Evolutionary conservation across 805 yeast genomes (phyloP), one percentile per base, ranked within the genome.

Genomic region (Ogataea thermomethanolica): DNA sequence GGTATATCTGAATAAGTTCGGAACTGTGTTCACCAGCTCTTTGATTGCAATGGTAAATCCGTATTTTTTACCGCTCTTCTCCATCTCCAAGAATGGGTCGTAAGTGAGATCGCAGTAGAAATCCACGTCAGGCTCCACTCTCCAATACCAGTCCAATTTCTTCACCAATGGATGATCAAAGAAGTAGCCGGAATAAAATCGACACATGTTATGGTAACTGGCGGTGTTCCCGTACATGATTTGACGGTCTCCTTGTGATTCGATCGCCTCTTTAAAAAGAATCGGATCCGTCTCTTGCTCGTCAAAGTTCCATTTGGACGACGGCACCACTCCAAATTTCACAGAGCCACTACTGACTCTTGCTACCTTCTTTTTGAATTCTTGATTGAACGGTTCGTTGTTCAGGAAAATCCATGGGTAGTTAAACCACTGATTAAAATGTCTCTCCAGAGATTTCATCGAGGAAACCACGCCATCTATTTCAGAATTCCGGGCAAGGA

Each of bases 371-470:
- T 51, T 53, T 52, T 74, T 77, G 61, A 93, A 93, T 13, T 78
- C 74, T 2, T 74, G 74, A 15, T 71, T 68, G 54, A 91, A 90
- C 12, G 77, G 79, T 43, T 76, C 89, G 60, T 91, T 87, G 58
- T 90, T 91, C 13, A 93, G 62, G 52, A 93, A 87, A 1, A 87
- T 82, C 81, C 95, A 93, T 0, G 96, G 97, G 58, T 93, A 93
- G 50, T 84, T 76, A 61, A 73, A 93, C 95, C 96, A 88, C 53
- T 90, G 90, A 59, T 91, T 91, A 66, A 90, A 91, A 58, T 84
- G 95, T 20, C 86, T 70, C 59, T 91, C 98, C 40, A 93, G 56
- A 3, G 90, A 79, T 23, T 67, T 62, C 73, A 91, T 79, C 2
- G 93, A 80, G 41, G 73, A 69, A 2, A 84, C 54, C 1, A 88